Percentiles rank a stretch among this genome's conserved stretches.
phyloP scores from a whole-genome alignment of 495 filamentous ascomycete species.

The Penicillium salamii region DNA sequence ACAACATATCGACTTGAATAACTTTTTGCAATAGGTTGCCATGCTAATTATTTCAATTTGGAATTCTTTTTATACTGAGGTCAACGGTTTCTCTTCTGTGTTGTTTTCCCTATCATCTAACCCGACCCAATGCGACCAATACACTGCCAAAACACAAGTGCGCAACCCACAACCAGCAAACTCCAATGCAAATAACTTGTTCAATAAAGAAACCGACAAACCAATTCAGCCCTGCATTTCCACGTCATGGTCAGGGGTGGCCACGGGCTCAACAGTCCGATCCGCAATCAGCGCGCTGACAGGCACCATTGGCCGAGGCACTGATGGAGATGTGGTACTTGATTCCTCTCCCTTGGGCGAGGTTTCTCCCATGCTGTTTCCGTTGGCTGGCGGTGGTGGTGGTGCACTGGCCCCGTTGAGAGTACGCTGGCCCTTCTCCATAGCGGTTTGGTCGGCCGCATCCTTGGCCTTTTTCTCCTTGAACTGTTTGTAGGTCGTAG shows the following conservation, averaged over 20 bases:
- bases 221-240: slow-evolving; percentile 50
- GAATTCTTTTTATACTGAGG: slow-evolving; percentile 1
- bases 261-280: slow-evolving; percentile 25
- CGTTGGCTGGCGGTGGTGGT: slow-evolving; percentile 27
- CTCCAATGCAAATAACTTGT: slow-evolving; percentile 24
- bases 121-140: slow-evolving; percentile 17
- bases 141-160: slow-evolving; percentile 8
- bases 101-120: slow-evolving; percentile 4
- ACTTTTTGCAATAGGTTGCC: too few relatives aligned
- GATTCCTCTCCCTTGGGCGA: slow-evolving; percentile 13
- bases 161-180: slow-evolving; percentile 18
- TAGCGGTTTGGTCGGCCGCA: slow-evolving; percentile 35
- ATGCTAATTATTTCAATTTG: neutral
- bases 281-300: slow-evolving; percentile 42
- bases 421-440: slow-evolving; percentile 54
- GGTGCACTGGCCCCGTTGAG: slow-evolving; percentile 38
- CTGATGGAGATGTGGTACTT: slow-evolving; percentile 20
- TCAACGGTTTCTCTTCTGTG: neutral
- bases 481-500: slow-evolving; percentile 72
- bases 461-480: slow-evolving; percentile 62
- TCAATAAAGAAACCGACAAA: slow-evolving; percentile 14
- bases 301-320: slow-evolving; percentile 31
- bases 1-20: neutral
- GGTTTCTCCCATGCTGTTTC: slow-evolving; percentile 15
- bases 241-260: slow-evolving; percentile 48